Evolutionary conservation across 225 moss, liverwort and hornwort genomes (phyloP), one percentile per base, ranked within the genome.

Genomic region (Pseudisothecium myosuroides): DNA sequence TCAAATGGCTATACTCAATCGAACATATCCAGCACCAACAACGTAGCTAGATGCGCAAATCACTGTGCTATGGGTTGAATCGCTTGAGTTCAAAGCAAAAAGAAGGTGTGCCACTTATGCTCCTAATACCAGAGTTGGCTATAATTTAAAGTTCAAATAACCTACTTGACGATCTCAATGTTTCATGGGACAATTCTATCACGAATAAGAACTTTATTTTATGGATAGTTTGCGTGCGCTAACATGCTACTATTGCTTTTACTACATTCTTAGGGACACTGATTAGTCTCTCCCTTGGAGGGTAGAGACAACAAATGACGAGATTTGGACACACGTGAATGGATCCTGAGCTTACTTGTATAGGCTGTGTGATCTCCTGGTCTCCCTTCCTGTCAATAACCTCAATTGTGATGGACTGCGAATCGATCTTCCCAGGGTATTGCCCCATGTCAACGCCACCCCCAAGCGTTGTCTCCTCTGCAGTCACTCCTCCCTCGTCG

Each of bases 331-430:
- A 78, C 77, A n/a, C 19, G 55, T 69, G 62, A 62, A 72, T 41
- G n/a, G 24, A 86, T 52, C 9, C 18, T 12, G 63, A 29, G 84
- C 93, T 94, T 92, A 97, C 98, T 93, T 97, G 96, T 94, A 96
- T 96, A 37, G 97, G 97, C 87, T 96, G 97, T 80, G 91, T 92
- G 88, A 96, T 91, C 82, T 95, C 96, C 85, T 94, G 92, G 67
- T 95, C 96, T 75, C 88, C 90, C 37, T 89, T 90, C 56, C 91
- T 88, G 81, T 99, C 97, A 87, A 93, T 91, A 41, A 93, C 90
- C 81, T 95, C 95, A 88, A 92, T 90, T 39, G 92, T 89, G 54
- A 93, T 91, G 45, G 88, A 87, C 82, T 91, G 95, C 34, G 91
- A 86, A 83, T 94, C 94, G 27, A 90, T 80, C 90, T 95, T 94